Conservation (phyloP, 805 yeast genomes). For the Suhomyces xylopsoci region DNA sequence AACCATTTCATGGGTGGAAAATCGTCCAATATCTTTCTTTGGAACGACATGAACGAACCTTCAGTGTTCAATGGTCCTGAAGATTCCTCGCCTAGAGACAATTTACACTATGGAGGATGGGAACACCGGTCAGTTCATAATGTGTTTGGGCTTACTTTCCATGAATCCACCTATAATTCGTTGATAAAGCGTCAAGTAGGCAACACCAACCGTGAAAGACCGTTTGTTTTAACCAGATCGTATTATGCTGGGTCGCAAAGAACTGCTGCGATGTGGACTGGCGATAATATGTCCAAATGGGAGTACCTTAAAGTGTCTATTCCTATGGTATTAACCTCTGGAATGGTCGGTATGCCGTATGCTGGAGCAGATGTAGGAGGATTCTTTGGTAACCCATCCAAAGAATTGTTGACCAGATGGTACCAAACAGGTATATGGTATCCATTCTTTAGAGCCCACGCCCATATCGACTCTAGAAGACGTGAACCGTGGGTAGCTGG, state of each 20-base stretch:
- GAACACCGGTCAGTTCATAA: slow-evolving; percentile 94
- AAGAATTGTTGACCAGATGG: slow-evolving; percentile 86
- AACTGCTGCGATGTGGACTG: slow-evolving; percentile 95
- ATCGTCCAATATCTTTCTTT: slow-evolving; percentile 68
- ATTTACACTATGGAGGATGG: slow-evolving; percentile 71
- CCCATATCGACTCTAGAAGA: slow-evolving; percentile 89
- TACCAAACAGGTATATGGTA: slow-evolving; percentile 94
- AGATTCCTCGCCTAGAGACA: slow-evolving; percentile 81
- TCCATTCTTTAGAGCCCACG: slow-evolving; percentile 96
- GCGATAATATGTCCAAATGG: slow-evolving; percentile 95
- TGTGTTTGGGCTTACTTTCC: slow-evolving; percentile 73
- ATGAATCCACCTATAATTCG: slow-evolving; percentile 74
- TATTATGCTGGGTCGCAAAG: slow-evolving; percentile 90
- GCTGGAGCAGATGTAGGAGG: slow-evolving; percentile 98
- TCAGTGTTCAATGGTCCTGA: slow-evolving; percentile 95
- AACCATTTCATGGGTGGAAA: slow-evolving; percentile 35
- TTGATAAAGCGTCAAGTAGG: slow-evolving; percentile 47
- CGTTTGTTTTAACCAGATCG: slow-evolving; percentile 84
- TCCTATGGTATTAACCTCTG: slow-evolving; percentile 84
- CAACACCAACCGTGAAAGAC: slow-evolving; percentile 54
- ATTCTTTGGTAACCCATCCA: slow-evolving; percentile 84
- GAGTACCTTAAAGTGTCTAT: slow-evolving; percentile 74
- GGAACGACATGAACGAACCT: slow-evolving; percentile 99
- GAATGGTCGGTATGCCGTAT: slow-evolving; percentile 84
- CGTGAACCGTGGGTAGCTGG: slow-evolving; percentile 90